Percentiles rank a stretch among this genome's conserved stretches.
phyloP scores from a whole-genome alignment of 208 protist species.

The Novymonas esmeraldas region DNA sequence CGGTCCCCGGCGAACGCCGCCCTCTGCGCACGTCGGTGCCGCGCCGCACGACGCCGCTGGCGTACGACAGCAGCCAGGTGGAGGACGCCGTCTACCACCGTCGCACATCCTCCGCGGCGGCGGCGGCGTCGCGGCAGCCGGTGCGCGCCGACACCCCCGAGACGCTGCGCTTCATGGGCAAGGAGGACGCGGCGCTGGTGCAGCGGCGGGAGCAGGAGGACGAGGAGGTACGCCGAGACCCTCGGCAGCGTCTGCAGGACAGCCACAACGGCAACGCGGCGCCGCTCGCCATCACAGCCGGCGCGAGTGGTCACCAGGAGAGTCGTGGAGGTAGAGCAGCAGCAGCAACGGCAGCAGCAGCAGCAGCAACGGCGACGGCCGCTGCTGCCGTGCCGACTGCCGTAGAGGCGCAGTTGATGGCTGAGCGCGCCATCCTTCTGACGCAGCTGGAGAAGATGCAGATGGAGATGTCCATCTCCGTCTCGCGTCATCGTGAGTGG shows the following conservation, averaged over 20 bases:
- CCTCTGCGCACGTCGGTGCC: slow-evolving; percentile 40
- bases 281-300: slow-evolving; percentile 11
- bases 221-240: slow-evolving; percentile 21
- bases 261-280: neutral
- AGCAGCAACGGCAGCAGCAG: neutral
- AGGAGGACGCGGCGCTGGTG: slow-evolving; percentile 34
- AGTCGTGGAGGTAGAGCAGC: neutral
- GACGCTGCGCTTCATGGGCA: slow-evolving; percentile 33
- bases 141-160: slow-evolving; percentile 35
- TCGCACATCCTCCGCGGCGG: neutral
- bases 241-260: neutral
- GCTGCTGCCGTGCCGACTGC: slow-evolving; percentile 19
- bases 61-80: slow-evolving; percentile 39
- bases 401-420: slow-evolving; percentile 39
- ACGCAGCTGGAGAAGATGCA: slow-evolving; percentile 58
- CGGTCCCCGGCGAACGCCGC: slow-evolving; percentile 4
- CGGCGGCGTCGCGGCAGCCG: neutral
- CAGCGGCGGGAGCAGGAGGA: slow-evolving; percentile 14
- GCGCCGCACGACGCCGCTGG: slow-evolving; percentile 13
- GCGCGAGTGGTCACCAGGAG: neutral
- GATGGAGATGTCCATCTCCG: slow-evolving; percentile 36
- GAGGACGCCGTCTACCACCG: slow-evolving; percentile 36
- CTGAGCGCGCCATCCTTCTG: slow-evolving; percentile 35
- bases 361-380: neutral
- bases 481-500: slow-evolving; percentile 30